phyloP scores from a whole-genome alignment of 768 basidiomycete species.

The Chiua virens region DNA sequence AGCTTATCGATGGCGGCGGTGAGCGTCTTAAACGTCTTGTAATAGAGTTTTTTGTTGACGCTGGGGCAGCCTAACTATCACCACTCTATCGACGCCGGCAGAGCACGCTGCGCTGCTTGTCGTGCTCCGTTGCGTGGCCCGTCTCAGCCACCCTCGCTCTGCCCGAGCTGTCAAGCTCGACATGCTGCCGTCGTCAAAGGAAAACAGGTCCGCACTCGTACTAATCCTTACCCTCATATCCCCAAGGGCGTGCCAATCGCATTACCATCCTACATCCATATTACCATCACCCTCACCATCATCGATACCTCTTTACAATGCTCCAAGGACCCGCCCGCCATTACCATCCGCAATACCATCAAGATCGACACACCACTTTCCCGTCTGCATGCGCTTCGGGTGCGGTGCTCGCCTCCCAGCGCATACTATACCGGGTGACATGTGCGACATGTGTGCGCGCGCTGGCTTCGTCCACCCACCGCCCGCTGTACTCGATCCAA shows the following conservation, averaged over 20 bases:
- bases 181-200: not conserved
- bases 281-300: too few species aligned
- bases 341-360: too few species aligned
- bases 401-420: conserved; percentile 11
- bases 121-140: conserved; percentile 2
- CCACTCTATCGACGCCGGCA: not conserved
- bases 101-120: conserved; percentile 4
- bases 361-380: too few species aligned
- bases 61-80: too few species aligned
- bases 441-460: conserved; percentile 15
- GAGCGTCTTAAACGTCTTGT: too few species aligned
- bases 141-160: not conserved
- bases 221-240: conserved; percentile 4
- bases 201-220: not conserved
- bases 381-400: conserved; percentile 18
- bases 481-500: not conserved
- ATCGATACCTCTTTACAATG: too few species aligned
- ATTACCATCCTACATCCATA: too few species aligned
- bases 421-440: not conserved
- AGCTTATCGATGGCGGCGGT: too few species aligned
- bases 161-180: conserved; percentile 11
- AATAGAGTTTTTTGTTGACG: too few species aligned
- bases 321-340: too few species aligned
- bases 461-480: conserved; percentile 5
- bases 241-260: too few species aligned